A percentile compares a stretch with the other conserved stretches of the same genome.
Evolutionary conservation across 2,329 filamentous ascomycete genomes (phyloP).

Genomic region (Aspergillus cejpii): DNA sequence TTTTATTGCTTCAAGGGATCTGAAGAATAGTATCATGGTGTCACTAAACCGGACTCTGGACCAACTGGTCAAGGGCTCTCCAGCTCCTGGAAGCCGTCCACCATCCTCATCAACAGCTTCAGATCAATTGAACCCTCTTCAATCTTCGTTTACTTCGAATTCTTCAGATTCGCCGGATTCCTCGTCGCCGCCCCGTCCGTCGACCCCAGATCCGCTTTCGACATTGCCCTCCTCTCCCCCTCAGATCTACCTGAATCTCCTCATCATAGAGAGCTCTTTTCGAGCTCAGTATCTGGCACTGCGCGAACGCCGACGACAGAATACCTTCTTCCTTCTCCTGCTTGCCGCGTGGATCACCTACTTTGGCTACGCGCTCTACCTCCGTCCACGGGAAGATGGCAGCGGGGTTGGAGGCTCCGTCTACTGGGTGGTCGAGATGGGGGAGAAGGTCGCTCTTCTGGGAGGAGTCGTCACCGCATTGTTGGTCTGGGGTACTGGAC

Average conservation of each 20-base stretch:
- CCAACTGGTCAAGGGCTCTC: constrained; percentile 86
- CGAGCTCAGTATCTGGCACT: constrained; percentile 89
- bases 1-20: neutral
- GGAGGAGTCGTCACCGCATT: constrained; percentile 80
- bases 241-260: constrained; percentile 95
- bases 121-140: constrained; percentile 20
- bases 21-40: constrained; percentile 49
- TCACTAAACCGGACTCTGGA: constrained; percentile 57
- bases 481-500: constrained; percentile 87
- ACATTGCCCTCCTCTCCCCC: constrained; percentile 83
- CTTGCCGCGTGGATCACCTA: constrained; percentile 73
- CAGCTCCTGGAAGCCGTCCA: constrained; percentile 51
- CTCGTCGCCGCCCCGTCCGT: constrained; percentile 43
- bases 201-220: constrained; percentile 62
- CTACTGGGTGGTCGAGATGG: constrained; percentile 91
- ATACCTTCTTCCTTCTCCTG: constrained; percentile 82
- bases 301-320: constrained; percentile 77
- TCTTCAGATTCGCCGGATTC: constrained; percentile 23
- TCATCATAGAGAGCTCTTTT: constrained; percentile 91
- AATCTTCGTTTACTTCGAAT: constrained; percentile 11
- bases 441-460: constrained; percentile 85
- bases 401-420: constrained; percentile 84
- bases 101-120: constrained; percentile 28
- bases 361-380: constrained; percentile 85
- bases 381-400: constrained; percentile 93